Conservation (phyloP, 805 yeast species). For the Starmera quercuum region DNA sequence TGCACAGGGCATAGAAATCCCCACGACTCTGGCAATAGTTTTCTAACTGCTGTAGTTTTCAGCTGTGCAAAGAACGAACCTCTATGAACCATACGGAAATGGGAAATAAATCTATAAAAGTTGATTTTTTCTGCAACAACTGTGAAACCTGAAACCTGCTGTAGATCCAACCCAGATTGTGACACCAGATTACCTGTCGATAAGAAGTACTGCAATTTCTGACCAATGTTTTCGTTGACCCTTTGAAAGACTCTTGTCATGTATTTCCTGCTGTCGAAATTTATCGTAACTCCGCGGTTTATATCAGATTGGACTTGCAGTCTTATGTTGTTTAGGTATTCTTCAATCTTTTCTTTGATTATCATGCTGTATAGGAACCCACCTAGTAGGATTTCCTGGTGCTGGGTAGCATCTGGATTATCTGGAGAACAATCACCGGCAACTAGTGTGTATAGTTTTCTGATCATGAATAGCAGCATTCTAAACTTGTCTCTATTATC, state of each 20-base stretch:
- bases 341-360: constrained; percentile 92
- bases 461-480: constrained; percentile 85
- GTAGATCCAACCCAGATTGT: constrained; percentile 95
- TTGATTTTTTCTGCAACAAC: constrained; percentile 98
- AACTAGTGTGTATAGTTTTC: constrained; percentile 89
- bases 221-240: constrained; percentile 89
- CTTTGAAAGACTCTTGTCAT: constrained; percentile 71
- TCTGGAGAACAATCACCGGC: constrained; percentile 97
- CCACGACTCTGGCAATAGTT: constrained; percentile 96
- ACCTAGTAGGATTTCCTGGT: constrained; percentile 92
- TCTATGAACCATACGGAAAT: constrained; percentile 98
- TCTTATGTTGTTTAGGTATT: constrained; percentile 68
- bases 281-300: constrained; percentile 71
- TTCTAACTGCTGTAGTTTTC: constrained; percentile 95
- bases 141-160: constrained; percentile 96
- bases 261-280: constrained; percentile 78
- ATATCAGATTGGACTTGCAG: constrained; percentile 74
- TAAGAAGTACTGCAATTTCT: constrained; percentile 86
- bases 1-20: constrained; percentile 98
- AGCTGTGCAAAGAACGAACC: constrained; percentile 98
- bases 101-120: constrained; percentile 95
- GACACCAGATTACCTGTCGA: constrained; percentile 97
- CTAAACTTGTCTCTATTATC: constrained; percentile 75
- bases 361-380: constrained; percentile 97
- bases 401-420: constrained; percentile 98